A percentile compares a stretch with the other conserved stretches of the same genome.
These are phyloP conservation scores for Cyamopsis tetragonoloba DNA, from an alignment of 306 rosid genomes.

Conservation along the genomic window DNA sequence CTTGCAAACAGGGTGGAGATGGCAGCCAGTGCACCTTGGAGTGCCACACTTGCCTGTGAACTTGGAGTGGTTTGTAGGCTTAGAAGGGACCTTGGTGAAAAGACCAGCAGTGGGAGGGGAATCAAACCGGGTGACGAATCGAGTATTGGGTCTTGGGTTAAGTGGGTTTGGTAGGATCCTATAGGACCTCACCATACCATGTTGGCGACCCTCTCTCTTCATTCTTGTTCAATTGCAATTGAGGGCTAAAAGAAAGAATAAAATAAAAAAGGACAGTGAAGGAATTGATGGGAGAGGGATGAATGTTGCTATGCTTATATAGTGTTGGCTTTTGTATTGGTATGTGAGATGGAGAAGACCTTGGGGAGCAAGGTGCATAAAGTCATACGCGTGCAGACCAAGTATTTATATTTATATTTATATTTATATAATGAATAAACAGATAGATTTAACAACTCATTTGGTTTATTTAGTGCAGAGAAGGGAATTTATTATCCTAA, in stretches of 20 bases:
- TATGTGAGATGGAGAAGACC: neutral
- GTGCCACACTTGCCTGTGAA: constrained; percentile 62
- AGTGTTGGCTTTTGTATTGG: neutral
- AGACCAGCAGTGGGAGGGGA: constrained; percentile 52
- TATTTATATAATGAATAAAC: neutral
- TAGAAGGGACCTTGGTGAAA: constrained; percentile 54
- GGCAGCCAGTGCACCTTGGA: constrained; percentile 43
- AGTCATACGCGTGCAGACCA: constrained; percentile 34
- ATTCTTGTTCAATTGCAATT: constrained; percentile 23
- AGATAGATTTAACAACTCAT: constrained; percentile 9
- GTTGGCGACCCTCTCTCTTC: constrained; percentile 88
- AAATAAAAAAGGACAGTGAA: neutral
- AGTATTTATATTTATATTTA: neutral
- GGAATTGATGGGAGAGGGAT: neutral
- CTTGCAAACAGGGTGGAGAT: constrained; percentile 49
- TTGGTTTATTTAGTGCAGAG: neutral
- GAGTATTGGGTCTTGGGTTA: constrained; percentile 44
- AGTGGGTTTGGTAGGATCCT: constrained; percentile 39
- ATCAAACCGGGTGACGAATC: constrained; percentile 33
- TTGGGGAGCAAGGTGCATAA: constrained; percentile 47
- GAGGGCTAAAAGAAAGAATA: constrained; percentile 4
- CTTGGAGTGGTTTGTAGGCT: constrained; percentile 74
- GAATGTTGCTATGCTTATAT: neutral
- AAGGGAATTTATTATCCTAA: neutral
- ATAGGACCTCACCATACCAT: constrained; percentile 62